Conservation (phyloP, 495 filamentous ascomycete species). For the Pseudoneurospora amorphoporcata region DNA sequence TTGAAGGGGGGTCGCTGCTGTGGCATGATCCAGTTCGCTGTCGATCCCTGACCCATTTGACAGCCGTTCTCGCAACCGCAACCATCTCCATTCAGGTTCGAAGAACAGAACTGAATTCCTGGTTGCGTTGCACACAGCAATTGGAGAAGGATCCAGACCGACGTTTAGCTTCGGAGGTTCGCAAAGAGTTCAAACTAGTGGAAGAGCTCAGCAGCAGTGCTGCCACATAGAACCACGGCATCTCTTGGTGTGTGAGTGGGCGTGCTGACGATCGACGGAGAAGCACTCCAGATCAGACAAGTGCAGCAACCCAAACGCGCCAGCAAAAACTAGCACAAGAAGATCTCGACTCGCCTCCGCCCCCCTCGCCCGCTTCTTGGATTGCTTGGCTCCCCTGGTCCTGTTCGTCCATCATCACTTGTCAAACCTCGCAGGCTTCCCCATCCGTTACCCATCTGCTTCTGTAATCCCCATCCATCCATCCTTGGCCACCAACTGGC, state of each 20-base stretch:
- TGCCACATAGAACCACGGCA: not conserved
- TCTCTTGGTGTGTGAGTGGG: not conserved
- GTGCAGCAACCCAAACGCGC: slow-evolving; percentile 2
- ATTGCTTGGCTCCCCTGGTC: not conserved
- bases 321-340: slow-evolving; percentile 7
- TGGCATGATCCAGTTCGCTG: not conserved
- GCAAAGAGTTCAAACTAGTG: not conserved
- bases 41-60: not conserved
- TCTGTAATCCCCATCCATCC: not conserved
- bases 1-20: not conserved
- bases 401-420: not conserved
- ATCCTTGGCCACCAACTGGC: slow-evolving; percentile 8
- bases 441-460: not conserved
- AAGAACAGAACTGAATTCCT: not conserved
- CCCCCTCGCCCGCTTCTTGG: slow-evolving; percentile 6
- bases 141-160: not conserved
- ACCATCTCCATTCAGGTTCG: not conserved
- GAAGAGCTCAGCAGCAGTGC: not conserved
- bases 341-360: slow-evolving; percentile 23
- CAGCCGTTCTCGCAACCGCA: not conserved
- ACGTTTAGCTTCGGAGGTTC: not conserved
- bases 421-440: not conserved
- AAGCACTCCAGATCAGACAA: not conserved
- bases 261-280: slow-evolving; percentile 2
- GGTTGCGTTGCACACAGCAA: not conserved